Evolutionary conservation across 2,329 filamentous ascomycete genomes (phyloP).

Genomic region (Nemania sp.): DNA sequence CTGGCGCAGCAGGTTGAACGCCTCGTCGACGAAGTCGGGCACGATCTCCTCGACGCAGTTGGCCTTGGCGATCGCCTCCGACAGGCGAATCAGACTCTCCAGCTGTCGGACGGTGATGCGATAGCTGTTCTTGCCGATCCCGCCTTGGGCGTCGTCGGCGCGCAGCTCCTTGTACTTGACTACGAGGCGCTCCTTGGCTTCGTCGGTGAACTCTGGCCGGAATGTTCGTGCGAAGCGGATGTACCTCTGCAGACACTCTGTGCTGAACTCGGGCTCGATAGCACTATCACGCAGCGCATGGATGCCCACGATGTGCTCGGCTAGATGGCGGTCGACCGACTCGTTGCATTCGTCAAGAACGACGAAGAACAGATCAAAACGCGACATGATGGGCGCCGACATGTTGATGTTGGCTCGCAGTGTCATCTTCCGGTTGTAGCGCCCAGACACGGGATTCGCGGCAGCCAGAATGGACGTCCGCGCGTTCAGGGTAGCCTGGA

Average conservation of each 20-base stretch:
- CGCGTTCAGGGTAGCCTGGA: slow-evolving; percentile 95
- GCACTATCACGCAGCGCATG: slow-evolving; percentile 93
- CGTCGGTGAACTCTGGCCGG: slow-evolving; percentile 86
- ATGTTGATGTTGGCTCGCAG: slow-evolving; percentile 97
- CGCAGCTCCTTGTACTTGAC: slow-evolving; percentile 94
- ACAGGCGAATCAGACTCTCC: slow-evolving; percentile 92
- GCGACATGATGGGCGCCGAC: slow-evolving; percentile 98
- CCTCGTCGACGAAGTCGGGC: slow-evolving; percentile 84
- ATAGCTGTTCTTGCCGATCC: slow-evolving; percentile 92
- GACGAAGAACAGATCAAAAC: slow-evolving; percentile 98
- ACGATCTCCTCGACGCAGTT: slow-evolving; percentile 94
- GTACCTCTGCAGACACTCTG: slow-evolving; percentile 94
- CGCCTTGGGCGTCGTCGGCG: slow-evolving; percentile 90
- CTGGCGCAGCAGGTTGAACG: slow-evolving; percentile 86
- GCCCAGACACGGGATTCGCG: slow-evolving; percentile 91
- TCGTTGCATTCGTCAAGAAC: slow-evolving; percentile 97
- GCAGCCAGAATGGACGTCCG: slow-evolving; percentile 94
- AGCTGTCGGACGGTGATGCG: slow-evolving; percentile 96
- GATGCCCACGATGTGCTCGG: slow-evolving; percentile 91
- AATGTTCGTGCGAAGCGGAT: slow-evolving; percentile 96
- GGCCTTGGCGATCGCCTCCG: slow-evolving; percentile 96
- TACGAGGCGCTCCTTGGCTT: slow-evolving; percentile 84
- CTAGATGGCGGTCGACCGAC: slow-evolving; percentile 83
- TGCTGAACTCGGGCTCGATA: slow-evolving; percentile 90
- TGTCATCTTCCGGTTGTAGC: slow-evolving; percentile 97